Evolutionary conservation across 2,329 filamentous ascomycete species (phyloP), one percentile per base, ranked within the genome.

Genomic region (Penicillium sp.): DNA sequence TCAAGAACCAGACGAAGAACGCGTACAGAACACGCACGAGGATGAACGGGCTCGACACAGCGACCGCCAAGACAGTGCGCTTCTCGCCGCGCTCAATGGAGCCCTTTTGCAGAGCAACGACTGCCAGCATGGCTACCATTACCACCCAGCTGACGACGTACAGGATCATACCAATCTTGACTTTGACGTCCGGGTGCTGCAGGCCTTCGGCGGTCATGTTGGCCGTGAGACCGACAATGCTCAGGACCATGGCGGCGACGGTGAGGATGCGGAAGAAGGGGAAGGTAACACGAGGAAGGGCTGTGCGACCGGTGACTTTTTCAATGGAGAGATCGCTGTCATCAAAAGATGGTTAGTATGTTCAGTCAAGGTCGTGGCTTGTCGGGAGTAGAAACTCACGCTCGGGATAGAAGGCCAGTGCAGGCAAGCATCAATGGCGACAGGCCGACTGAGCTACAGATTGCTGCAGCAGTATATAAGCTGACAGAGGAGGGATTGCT

Each of bases 21-120:
- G 79, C 77, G 71, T 84, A 86, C 52, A 81, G 55, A 3, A 86
- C 67, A 28, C 84, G 79, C 10, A 85, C 75, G 4, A 82, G 68
- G 55, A 86, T 74, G 64, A 86, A 81, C 0, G 84, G 83, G 13
- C 81, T 65, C 0, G 80, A 77, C 2, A 79, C 53, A 0, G 69
- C 75, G 6, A 84, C 74, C 6, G 79, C 80, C 7, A 79, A 58
- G 7, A 84, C 64, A 22, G 84, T 68, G 6, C 80, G 78, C 56
- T 78, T 79, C 71, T 86, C 83, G 35, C 81, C 80, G 5, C 63
- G 35, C 49, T 79, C 74, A 25, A 80, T 72, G 58, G 73, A 43
- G 10, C 70, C 65, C 37, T 76, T 59, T 14, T 73, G 71, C 42
- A 74, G 33, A 26, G 68, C 68, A 11, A 78, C 56, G 33, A 79